phyloP scores from a whole-genome alignment of 768 basidiomycete genomes.

The Termitomyces heimii region DNA sequence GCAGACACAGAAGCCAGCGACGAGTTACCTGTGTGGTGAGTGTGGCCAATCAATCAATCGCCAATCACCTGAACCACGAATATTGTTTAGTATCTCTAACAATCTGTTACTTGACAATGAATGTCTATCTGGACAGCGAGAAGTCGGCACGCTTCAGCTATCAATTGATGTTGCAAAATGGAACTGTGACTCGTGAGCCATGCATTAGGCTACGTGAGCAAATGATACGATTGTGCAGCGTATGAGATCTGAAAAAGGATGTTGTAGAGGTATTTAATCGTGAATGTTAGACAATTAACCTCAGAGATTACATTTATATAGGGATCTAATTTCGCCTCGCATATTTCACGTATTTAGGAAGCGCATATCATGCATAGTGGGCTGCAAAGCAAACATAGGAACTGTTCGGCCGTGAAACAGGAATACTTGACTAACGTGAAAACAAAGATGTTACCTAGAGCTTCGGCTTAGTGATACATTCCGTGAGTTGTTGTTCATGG shows the following conservation, averaged over 20 bases:
- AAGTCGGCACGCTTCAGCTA: neutral
- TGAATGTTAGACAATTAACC: neutral
- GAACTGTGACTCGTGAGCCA: neutral
- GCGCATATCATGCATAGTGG: too few relatives aligned
- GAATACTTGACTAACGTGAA: too few relatives aligned
- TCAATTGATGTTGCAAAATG: neutral
- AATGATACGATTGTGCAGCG: neutral
- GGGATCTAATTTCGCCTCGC: too few relatives aligned
- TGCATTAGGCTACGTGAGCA: neutral
- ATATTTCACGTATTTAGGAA: too few relatives aligned
- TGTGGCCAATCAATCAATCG: neutral
- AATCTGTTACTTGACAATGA: too few relatives aligned
- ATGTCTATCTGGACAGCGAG: neutral
- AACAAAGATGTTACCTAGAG: too few relatives aligned
- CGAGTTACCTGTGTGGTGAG: slow-evolving; percentile 9
- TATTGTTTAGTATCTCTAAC: neutral
- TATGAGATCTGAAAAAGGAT: neutral
- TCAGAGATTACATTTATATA: too few relatives aligned
- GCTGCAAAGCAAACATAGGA: too few relatives aligned
- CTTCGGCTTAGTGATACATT: neutral
- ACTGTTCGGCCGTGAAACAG: too few relatives aligned
- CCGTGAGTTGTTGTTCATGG: too few relatives aligned
- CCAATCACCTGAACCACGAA: neutral
- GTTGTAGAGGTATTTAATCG: neutral
- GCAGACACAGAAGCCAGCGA: slow-evolving; percentile 2